phyloP scores from a whole-genome alignment of 2,329 filamentous ascomycete genomes.

The Pseudogymnoascus sp. region DNA sequence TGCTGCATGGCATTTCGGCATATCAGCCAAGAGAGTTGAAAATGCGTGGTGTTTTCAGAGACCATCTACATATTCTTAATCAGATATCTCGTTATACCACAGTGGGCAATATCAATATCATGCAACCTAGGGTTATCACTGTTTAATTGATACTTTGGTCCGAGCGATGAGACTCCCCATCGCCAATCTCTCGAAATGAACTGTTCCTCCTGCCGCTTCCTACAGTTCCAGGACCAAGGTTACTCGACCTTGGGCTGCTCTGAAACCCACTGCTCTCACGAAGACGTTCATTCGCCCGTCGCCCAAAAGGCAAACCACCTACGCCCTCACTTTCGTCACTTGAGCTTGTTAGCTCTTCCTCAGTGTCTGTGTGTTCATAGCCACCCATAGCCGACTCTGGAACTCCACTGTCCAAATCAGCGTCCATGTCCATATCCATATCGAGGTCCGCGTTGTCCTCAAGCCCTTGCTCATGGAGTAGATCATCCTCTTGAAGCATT shows the following conservation, averaged over 20 bases:
- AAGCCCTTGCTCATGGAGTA: conserved; percentile 32
- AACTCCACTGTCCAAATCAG: conserved; percentile 64
- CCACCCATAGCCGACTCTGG: conserved; percentile 53
- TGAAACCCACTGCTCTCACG: background rate
- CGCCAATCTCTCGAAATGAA: background rate
- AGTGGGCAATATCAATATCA: background rate
- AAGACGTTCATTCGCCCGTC: background rate
- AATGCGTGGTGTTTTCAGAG: background rate
- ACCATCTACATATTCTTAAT: conserved; percentile 5
- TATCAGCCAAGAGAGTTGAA: background rate
- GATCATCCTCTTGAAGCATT: conserved; percentile 57
- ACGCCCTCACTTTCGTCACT: conserved; percentile 35
- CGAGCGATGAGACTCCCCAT: background rate
- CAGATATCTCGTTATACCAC: background rate
- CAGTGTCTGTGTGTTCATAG: conserved; percentile 74
- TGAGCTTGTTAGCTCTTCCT: conserved; percentile 52
- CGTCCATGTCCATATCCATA: conserved; percentile 51
- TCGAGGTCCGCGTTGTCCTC: conserved; percentile 28
- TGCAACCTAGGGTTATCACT: background rate
- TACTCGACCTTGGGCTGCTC: conserved; percentile 5
- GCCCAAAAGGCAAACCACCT: conserved; percentile 13
- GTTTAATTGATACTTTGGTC: background rate
- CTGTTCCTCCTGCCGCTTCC: background rate
- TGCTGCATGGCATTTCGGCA: background rate
- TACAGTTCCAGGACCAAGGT: background rate